Base-by-base conservation (phyloP, 192 early-diverging fungal genomes). In the Fimicolochytrium jonesii region DNA sequence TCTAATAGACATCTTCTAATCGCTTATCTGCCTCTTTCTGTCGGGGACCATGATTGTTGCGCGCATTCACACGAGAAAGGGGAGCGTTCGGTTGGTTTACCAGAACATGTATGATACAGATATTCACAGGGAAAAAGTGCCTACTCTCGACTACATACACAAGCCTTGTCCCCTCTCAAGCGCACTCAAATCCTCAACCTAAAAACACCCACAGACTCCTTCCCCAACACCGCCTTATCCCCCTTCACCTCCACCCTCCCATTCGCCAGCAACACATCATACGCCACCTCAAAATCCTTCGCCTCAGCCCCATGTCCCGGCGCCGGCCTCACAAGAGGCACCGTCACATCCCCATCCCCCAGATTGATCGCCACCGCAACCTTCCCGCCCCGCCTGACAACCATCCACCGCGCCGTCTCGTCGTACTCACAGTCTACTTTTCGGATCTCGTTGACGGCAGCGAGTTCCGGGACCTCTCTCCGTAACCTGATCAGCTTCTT, bases 291-390 rank as follows among this genome's bases (percentile, higher is more conserved):
- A 4, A 15, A 13, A n/a, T 25, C 35, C 20, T 41, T 17, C 17
- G 11, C 49, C 15, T 18, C 6, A 47, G 20, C 20, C 35, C 28
- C 46, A 1, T 26, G n/a, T 10, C 42, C 29, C 18, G 43, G 6
- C 6, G 58, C 41, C 17, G n/a, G n/a, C n/a, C n/a, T n/a, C n/a
- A n/a, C n/a, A n/a, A n/a, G n/a, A n/a, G 66, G 56, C 3, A 67
- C 57, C 6, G 49, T 33, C 49, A 43, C 33, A 32, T 37, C 20
- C 36, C 36, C 31, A 36, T 67, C 60, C 2, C 32, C 66, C 1
- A 67, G 45, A 30, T 67, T 67, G 30, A 67, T 48, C 3, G 60
- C 57, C 17, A 53, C 22, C 25, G 66, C 66, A 5, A 67, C 66
- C 6, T 10, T 28, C 1, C 60, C 57, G 18, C 57, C 39, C 9